Percentiles rank a stretch among this genome's conserved stretches.
Conservation (phyloP, 306 rosid genomes). For the Glycine latifolia region DNA sequence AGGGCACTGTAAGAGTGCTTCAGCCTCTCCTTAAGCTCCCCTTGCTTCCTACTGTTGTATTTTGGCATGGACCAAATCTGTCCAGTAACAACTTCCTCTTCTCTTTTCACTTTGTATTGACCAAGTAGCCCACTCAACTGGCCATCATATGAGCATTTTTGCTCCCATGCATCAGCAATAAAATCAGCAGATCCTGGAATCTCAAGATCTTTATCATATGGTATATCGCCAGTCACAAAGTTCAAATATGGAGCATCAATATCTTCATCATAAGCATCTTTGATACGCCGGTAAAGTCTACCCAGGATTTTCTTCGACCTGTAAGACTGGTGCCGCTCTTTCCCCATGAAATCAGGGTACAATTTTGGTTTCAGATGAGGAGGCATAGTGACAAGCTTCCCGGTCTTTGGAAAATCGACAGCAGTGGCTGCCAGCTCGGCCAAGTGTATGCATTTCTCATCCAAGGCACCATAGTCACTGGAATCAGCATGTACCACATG, state of each 20-base stretch:
- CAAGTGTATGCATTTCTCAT: constrained; percentile 65
- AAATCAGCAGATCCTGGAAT: constrained; percentile 66
- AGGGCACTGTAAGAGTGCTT: constrained; percentile 80
- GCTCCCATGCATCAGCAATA: constrained; percentile 71
- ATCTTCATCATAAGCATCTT: constrained; percentile 66
- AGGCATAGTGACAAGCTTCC: constrained; percentile 75
- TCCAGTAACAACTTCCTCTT: constrained; percentile 88
- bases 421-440: constrained; percentile 91
- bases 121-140: constrained; percentile 73
- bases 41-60: constrained; percentile 79
- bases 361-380: constrained; percentile 66
- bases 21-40: constrained; percentile 92
- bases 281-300: constrained; percentile 69
- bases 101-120: constrained; percentile 81
- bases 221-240: constrained; percentile 46
- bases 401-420: constrained; percentile 92
- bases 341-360: constrained; percentile 96
- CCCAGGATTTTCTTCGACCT: constrained; percentile 80
- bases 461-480: constrained; percentile 76
- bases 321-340: constrained; percentile 72
- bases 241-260: constrained; percentile 50
- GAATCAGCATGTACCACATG: constrained; percentile 96
- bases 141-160: constrained; percentile 75
- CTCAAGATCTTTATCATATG: constrained; percentile 71
- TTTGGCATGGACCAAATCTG: constrained; percentile 97